phyloP scores from a whole-genome alignment of 1,139 yeast genomes.

The Scheffersomyces illinoinensis region DNA sequence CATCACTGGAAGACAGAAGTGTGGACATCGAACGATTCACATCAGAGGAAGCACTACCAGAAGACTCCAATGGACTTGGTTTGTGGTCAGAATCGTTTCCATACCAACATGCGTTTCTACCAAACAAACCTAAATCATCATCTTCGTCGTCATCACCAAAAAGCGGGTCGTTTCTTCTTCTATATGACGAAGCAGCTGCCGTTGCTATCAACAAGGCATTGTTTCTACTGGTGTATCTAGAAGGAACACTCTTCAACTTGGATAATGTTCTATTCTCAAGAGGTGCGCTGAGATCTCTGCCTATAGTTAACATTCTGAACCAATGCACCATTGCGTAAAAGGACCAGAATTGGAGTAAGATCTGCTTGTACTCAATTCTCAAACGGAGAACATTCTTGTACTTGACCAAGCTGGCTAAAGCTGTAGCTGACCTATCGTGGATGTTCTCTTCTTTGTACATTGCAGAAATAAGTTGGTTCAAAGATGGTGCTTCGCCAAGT shows the following conservation, averaged over 20 bases:
- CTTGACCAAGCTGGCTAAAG: constrained; percentile 29
- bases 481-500: constrained; percentile 42
- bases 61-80: background rate
- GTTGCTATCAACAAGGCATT: constrained; percentile 29
- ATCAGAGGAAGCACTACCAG: background rate
- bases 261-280: constrained; percentile 32
- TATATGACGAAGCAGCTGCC: constrained; percentile 25
- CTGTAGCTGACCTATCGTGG: constrained; percentile 14
- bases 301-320: constrained; percentile 37
- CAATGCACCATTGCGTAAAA: constrained; percentile 42
- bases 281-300: constrained; percentile 37
- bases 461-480: constrained; percentile 28
- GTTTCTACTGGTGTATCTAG: constrained; percentile 18
- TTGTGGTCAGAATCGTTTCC: constrained; percentile 2
- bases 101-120: constrained; percentile 9
- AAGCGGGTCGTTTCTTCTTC: constrained; percentile 3
- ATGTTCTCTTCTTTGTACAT: constrained; percentile 27
- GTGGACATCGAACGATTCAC: background rate
- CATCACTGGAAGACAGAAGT: background rate
- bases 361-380: constrained; percentile 42
- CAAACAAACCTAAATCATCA: constrained; percentile 4
- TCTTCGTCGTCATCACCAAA: constrained; percentile 1
- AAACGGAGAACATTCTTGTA: constrained; percentile 40
- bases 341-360: constrained; percentile 46
- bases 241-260: constrained; percentile 35